Conservation (phyloP, 192 early-diverging fungal species). For the Coemansia sp. region DNA sequence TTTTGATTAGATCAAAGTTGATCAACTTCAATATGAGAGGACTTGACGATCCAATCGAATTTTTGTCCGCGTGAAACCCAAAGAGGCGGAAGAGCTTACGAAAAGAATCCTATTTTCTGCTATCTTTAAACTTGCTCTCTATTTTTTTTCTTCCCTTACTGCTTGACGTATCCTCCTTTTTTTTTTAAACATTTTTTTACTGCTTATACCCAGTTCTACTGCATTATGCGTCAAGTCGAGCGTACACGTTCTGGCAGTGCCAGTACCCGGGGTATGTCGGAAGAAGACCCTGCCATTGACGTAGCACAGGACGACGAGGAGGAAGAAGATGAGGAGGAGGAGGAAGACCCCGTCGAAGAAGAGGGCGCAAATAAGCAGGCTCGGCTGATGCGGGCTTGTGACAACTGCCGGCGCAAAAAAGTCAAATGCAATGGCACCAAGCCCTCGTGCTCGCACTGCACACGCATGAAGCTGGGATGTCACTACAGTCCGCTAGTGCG, state of each 20-base stretch:
- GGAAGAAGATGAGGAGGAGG: conserved; percentile 13
- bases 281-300: conserved; percentile 11
- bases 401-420: conserved; percentile 57
- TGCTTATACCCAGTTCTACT: background rate
- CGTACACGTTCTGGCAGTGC: background rate
- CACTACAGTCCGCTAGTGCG: conserved; percentile 60
- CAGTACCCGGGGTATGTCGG: conserved; percentile 7
- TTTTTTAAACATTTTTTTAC: background rate
- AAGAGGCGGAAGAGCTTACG: background rate
- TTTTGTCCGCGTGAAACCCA: background rate
- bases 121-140: no score
- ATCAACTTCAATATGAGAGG: no score
- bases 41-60: background rate
- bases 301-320: conserved; percentile 18
- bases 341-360: conserved; percentile 17
- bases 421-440: conserved; percentile 58
- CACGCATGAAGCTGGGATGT: conserved; percentile 54
- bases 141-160: no score
- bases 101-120: background rate
- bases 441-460: conserved; percentile 56
- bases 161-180: no score
- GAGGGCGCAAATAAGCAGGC: conserved; percentile 35
- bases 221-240: conserved; percentile 9
- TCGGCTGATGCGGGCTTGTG: conserved; percentile 58
- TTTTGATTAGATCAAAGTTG: background rate